phyloP scores from a whole-genome alignment of 164 flowering plant genomes.

The Protea cynaroides region DNA sequence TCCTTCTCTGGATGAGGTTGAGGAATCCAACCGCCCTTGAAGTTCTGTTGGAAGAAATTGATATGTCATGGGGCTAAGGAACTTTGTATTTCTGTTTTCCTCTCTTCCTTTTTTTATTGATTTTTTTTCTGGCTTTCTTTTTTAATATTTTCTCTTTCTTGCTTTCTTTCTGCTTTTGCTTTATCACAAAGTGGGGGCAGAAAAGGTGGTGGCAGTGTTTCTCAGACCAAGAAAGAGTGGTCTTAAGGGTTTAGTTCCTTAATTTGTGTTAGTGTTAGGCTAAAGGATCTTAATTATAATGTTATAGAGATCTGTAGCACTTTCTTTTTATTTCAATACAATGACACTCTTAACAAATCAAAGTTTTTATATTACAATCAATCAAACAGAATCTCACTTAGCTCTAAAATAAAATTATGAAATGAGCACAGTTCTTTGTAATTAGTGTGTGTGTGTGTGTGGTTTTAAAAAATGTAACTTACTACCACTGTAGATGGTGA shows the following conservation, averaged over 20 bases:
- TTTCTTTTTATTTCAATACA: slow-evolving; percentile 3
- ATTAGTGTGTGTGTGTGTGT: too few relatives aligned
- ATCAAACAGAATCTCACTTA: slow-evolving; percentile 8
- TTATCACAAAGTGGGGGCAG: slow-evolving; percentile 61
- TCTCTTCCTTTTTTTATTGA: slow-evolving; percentile 9
- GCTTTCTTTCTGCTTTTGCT: slow-evolving; percentile 43
- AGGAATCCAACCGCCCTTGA: slow-evolving; percentile 2
- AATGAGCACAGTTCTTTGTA: background rate
- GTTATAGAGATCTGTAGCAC: slow-evolving; percentile 2
- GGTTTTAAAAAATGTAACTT: background rate
- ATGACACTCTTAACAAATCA: background rate
- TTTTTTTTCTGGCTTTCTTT: slow-evolving; percentile 13
- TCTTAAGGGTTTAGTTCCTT: slow-evolving; percentile 13
- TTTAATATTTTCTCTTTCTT: slow-evolving; percentile 1
- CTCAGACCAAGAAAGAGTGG: slow-evolving; percentile 24
- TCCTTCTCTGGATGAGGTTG: slow-evolving; percentile 24
- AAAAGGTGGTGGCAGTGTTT: slow-evolving; percentile 47
- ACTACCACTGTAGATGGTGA: background rate
- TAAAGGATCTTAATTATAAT: slow-evolving; percentile 1
- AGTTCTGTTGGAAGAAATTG: slow-evolving; percentile 24
- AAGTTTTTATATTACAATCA: slow-evolving; percentile 2
- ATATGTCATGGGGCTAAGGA: slow-evolving; percentile 29
- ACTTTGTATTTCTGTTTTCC: slow-evolving; percentile 20
- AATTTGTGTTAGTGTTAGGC: slow-evolving; percentile 7
- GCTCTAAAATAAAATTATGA: background rate